These are phyloP conservation scores for Yarrowia divulgata DNA, from an alignment of 805 yeast genomes.

Conservation along the genomic window DNA sequence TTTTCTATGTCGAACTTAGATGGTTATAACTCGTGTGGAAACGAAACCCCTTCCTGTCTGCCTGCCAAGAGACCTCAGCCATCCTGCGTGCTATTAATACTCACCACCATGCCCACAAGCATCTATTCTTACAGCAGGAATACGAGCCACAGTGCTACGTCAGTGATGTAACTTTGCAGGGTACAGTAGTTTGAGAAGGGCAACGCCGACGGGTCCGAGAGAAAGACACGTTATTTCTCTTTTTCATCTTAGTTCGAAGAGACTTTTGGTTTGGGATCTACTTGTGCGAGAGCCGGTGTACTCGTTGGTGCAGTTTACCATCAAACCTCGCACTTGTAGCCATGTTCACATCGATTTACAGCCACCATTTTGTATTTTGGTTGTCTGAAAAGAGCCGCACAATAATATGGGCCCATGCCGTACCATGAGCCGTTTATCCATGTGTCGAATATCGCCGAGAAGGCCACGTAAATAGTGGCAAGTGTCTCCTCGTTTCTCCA, in stretches of 20 bases:
- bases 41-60: no score
- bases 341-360: not conserved
- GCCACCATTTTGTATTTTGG: not conserved
- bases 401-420: constrained; percentile 1
- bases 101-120: not conserved
- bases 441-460: not conserved
- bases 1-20: not conserved
- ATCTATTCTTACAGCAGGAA: constrained; percentile 5
- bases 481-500: no score
- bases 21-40: no score
- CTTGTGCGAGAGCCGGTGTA: no score
- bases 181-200: not conserved
- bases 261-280: no score
- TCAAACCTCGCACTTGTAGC: no score
- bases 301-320: no score
- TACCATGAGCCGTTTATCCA: not conserved
- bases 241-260: not conserved
- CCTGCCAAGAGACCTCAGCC: not conserved
- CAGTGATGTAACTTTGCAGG: constrained; percentile 21
- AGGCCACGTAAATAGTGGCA: no score
- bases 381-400: constrained; percentile 6
- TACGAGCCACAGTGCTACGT: constrained; percentile 21
- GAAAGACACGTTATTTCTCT: not conserved
- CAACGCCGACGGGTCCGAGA: not conserved
- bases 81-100: constrained; percentile 22